phyloP scores from a whole-genome alignment of 768 basidiomycete species.

The Suillus weaverae region DNA sequence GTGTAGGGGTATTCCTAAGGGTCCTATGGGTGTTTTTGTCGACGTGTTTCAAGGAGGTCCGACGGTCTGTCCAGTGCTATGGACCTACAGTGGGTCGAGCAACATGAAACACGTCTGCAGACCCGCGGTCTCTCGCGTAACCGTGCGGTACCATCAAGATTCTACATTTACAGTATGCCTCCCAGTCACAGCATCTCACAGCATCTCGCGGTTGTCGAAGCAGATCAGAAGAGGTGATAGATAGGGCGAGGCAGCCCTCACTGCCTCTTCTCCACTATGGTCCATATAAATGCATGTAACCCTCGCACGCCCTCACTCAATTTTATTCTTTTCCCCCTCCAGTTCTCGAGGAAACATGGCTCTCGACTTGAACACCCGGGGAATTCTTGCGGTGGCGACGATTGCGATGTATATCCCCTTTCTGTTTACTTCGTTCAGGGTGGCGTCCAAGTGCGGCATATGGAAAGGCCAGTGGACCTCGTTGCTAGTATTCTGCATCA shows the following conservation, averaged over 20 bases:
- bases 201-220: not conserved
- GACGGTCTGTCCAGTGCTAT: not conserved
- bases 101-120: not conserved
- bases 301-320: conserved; percentile 1
- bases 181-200: not conserved
- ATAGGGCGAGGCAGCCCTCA: conserved; percentile 10
- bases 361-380: conserved; percentile 35
- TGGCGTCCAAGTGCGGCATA: conserved; percentile 56
- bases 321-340: conserved; percentile 2
- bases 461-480: conserved; percentile 64
- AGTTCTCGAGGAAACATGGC: conserved; percentile 26
- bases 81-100: not conserved
- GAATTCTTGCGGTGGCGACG: conserved; percentile 57
- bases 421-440: conserved; percentile 42
- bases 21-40: not conserved
- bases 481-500: conserved; percentile 55
- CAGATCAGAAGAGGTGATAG: not conserved
- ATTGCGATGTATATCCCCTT: conserved; percentile 62
- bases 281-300: conserved; percentile 17
- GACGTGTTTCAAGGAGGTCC: not conserved
- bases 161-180: no score
- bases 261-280: conserved; percentile 19
- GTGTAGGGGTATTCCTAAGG: no score
- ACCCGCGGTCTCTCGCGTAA: no score
- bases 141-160: no score